These are phyloP conservation scores for Flaveria sonorensis DNA, from an alignment of 129 eudicot genomes.

Conservation along the genomic window DNA sequence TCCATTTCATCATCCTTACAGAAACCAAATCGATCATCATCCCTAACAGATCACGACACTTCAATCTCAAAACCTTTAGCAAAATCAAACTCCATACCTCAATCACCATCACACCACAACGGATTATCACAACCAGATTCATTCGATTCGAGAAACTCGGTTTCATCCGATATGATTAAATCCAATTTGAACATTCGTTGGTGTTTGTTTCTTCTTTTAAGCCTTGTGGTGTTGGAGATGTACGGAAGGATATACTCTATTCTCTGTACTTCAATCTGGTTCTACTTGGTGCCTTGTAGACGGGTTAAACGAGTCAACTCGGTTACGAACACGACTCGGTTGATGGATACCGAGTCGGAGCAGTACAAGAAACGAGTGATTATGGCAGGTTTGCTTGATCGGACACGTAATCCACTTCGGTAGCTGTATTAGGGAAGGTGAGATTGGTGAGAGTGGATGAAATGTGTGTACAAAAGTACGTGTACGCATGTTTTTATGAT, in stretches of 20 bases:
- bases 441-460: background rate
- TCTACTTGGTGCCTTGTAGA: constrained; percentile 39
- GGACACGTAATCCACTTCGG: constrained; percentile 41
- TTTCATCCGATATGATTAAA: background rate
- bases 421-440: constrained; percentile 15
- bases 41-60: constrained; percentile 21
- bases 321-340: background rate
- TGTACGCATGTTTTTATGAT: constrained; percentile 13
- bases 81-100: background rate
- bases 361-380: constrained; percentile 58
- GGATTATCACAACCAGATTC: constrained; percentile 24
- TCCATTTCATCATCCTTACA: constrained; percentile 3
- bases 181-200: constrained; percentile 30
- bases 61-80: background rate
- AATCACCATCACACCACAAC: constrained; percentile 7
- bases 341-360: constrained; percentile 42
- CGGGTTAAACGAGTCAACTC: constrained; percentile 23
- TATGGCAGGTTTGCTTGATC: constrained; percentile 60
- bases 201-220: constrained; percentile 42
- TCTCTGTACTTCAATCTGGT: constrained; percentile 49
- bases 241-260: constrained; percentile 58
- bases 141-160: background rate
- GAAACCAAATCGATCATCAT: constrained; percentile 1
- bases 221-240: constrained; percentile 42
- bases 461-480: constrained; percentile 10